Conservation (phyloP, 345 rosid genomes). For the Aegle marmelos region DNA sequence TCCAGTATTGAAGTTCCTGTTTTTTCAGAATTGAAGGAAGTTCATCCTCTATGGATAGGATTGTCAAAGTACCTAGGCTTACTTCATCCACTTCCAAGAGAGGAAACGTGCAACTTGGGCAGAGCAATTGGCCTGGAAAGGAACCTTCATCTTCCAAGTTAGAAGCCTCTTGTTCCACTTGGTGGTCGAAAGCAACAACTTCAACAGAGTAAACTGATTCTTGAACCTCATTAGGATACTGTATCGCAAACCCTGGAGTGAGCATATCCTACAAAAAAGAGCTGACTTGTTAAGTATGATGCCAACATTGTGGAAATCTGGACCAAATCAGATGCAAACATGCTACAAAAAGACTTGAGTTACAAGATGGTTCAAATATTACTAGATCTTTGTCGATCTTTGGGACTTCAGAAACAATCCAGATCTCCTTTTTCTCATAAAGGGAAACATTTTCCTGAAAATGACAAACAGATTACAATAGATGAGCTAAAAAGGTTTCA, state of each 20-base stretch:
- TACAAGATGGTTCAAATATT: background rate
- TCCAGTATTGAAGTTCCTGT: slow-evolving; percentile 27
- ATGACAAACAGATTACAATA: background rate
- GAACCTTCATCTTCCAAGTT: slow-evolving; percentile 42
- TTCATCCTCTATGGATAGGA: slow-evolving; percentile 42
- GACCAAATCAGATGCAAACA: background rate
- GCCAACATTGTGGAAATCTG: background rate
- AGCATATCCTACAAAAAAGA: slow-evolving; percentile 44
- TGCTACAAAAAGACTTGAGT: background rate
- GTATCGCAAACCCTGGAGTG: slow-evolving; percentile 24
- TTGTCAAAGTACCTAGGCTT: slow-evolving; percentile 36
- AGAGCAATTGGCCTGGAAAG: slow-evolving; percentile 30
- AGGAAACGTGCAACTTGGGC: slow-evolving; percentile 41
- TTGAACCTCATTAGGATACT: slow-evolving; percentile 34
- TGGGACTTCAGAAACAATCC: slow-evolving; percentile 37
- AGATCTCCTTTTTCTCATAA: slow-evolving; percentile 31
- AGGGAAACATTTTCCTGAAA: slow-evolving; percentile 42
- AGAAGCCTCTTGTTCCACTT: slow-evolving; percentile 31
- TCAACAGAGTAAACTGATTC: slow-evolving; percentile 54
- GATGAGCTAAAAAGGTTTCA: slow-evolving; percentile 1
- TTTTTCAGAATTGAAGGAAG: slow-evolving; percentile 44
- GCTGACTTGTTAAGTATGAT: background rate
- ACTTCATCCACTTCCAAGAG: slow-evolving; percentile 69
- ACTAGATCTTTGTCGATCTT: slow-evolving; percentile 44
- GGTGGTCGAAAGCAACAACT: slow-evolving; percentile 39